phyloP scores from a whole-genome alignment of 805 yeast genomes.

The Kockiozyma suomiensis region DNA sequence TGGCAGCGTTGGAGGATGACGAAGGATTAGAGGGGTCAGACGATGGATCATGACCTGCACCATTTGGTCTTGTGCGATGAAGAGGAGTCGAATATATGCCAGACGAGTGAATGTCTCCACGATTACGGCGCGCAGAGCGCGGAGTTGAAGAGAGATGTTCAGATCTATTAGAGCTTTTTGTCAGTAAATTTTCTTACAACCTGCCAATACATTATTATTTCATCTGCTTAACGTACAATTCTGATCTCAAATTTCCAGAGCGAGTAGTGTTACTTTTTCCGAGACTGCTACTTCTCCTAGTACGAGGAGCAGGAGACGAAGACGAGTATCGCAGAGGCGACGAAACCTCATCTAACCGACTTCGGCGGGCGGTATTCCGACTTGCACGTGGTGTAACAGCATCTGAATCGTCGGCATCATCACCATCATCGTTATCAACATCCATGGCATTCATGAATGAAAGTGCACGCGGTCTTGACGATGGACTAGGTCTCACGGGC shows the following conservation, averaged over 20 bases:
- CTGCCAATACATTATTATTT: too few species aligned
- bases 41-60: constrained; percentile 6
- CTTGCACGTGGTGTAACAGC: constrained; percentile 20
- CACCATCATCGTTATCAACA: constrained; percentile 7
- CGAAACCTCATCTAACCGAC: constrained; percentile 29
- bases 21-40: constrained; percentile 25
- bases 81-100: constrained; percentile 72
- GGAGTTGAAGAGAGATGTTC: constrained; percentile 15
- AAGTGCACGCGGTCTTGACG: constrained; percentile 7
- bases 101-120: constrained; percentile 78
- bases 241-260: constrained; percentile 23
- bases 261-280: constrained; percentile 1
- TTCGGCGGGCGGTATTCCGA: constrained; percentile 5
- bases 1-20: constrained; percentile 23
- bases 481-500: constrained; percentile 13
- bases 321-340: constrained; percentile 31
- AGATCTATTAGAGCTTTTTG: constrained; percentile 4
- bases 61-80: constrained; percentile 48
- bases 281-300: constrained; percentile 20
- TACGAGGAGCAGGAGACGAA: constrained; percentile 25
- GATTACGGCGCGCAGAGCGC: constrained; percentile 40
- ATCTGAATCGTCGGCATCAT: constrained; percentile 4
- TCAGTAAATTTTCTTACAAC: neutral
- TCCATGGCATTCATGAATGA: neutral
- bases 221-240: constrained; percentile 17